Percentiles rank a stretch among this genome's conserved stretches.
Evolutionary conservation across 352 stramenopile species (phyloP).

Genomic region (Lagenidium giganteum): DNA sequence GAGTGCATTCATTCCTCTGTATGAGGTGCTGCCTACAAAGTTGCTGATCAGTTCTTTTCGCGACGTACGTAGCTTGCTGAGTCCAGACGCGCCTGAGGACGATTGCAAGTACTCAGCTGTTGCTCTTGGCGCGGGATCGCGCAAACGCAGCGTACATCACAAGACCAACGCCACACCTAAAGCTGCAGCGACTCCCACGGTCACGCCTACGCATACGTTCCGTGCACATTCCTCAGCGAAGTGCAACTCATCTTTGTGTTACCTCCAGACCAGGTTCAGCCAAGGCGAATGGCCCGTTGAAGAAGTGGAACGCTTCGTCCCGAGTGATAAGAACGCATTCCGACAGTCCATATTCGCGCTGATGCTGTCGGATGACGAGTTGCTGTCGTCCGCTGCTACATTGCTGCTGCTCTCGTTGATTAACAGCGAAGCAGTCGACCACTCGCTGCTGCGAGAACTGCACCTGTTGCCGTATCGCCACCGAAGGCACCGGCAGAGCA

Average conservation of each 20-base stretch:
- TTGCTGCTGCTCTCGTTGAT: slow-evolving; percentile 58
- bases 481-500: slow-evolving; percentile 19
- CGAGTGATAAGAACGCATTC: slow-evolving; percentile 41
- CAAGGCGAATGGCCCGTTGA: slow-evolving; percentile 75
- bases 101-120: slow-evolving; percentile 56
- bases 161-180: neutral
- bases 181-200: slow-evolving; percentile 22
- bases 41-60: neutral
- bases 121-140: slow-evolving; percentile 44
- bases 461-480: slow-evolving; percentile 50
- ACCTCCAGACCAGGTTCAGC: slow-evolving; percentile 70
- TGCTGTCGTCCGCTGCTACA: slow-evolving; percentile 50
- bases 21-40: neutral
- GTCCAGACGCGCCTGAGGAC: slow-evolving; percentile 47
- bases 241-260: slow-evolving; percentile 68
- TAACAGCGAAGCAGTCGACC: slow-evolving; percentile 58
- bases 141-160: slow-evolving; percentile 8
- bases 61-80: slow-evolving; percentile 32
- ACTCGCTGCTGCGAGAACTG: slow-evolving; percentile 56
- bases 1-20: slow-evolving; percentile 5
- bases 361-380: slow-evolving; percentile 55
- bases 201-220: slow-evolving; percentile 27
- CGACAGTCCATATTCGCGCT: slow-evolving; percentile 58
- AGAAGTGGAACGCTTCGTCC: slow-evolving; percentile 56
- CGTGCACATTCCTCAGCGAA: slow-evolving; percentile 39